These are phyloP conservation scores for Hibiscus mutabilis DNA, from an alignment of 345 rosid species.

Conservation along the genomic window DNA sequence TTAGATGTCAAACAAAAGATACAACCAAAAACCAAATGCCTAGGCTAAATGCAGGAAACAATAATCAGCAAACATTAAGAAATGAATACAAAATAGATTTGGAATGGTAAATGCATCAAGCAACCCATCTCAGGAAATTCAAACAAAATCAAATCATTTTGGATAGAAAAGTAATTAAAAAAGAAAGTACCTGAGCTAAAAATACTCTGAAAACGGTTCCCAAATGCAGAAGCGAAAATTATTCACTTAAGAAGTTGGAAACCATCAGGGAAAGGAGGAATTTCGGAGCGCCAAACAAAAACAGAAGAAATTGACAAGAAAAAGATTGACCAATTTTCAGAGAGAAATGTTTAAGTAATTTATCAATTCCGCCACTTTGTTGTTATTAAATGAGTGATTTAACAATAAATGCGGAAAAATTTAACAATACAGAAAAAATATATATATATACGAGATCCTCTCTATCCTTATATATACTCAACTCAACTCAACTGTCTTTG, in stretches of 20 bases:
- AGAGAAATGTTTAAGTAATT: not conserved
- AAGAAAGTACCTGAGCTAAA: too few species aligned
- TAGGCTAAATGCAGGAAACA: not conserved
- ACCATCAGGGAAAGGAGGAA: not conserved
- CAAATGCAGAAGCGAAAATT: slow-evolving; percentile 6
- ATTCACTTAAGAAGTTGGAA: not conserved
- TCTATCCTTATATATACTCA: too few species aligned
- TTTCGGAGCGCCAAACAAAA: slow-evolving; percentile 14
- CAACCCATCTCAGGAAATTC: not conserved
- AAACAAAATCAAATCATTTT: not conserved
- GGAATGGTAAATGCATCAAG: not conserved
- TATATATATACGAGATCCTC: too few species aligned
- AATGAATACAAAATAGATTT: too few species aligned
- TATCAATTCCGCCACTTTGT: not conserved
- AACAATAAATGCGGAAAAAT: not conserved
- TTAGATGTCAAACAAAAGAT: not conserved
- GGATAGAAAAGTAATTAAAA: not conserved
- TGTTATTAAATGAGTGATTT: not conserved
- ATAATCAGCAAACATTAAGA: not conserved
- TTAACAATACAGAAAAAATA: not conserved
- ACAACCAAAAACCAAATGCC: not conserved
- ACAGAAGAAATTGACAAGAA: not conserved
- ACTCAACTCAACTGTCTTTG: too few species aligned
- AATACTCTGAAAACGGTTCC: not conserved
- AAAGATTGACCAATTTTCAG: not conserved